phyloP scores from a whole-genome alignment of 495 filamentous ascomycete genomes.

The Talaromyces liani region DNA sequence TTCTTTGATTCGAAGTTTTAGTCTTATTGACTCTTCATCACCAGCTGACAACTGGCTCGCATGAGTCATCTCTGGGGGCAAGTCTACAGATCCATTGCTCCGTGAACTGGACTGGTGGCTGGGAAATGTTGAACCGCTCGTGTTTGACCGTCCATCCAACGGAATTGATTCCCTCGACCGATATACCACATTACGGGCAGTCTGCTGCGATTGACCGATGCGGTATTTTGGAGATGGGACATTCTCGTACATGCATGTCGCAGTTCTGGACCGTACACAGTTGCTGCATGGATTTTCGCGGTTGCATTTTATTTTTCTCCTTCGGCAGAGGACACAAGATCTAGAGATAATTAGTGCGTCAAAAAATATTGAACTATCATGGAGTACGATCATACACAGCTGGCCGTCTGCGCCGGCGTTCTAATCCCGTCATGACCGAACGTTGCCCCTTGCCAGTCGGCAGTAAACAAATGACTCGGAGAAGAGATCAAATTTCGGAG shows the following conservation, averaged over 20 bases:
- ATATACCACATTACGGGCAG: neutral
- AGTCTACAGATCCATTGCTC: slow-evolving; percentile 15
- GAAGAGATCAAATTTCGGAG: neutral
- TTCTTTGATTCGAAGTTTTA: slow-evolving; percentile 26
- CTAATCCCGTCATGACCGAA: slow-evolving; percentile 23
- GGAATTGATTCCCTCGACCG: neutral
- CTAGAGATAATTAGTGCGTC: slow-evolving; percentile 15
- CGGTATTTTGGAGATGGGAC: slow-evolving; percentile 12
- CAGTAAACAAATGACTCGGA: neutral
- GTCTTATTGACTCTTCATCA: slow-evolving; percentile 27
- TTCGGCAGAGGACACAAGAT: slow-evolving; percentile 39
- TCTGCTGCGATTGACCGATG: slow-evolving; percentile 3
- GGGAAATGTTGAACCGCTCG: slow-evolving; percentile 3
- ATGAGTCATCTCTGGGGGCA: slow-evolving; percentile 20
- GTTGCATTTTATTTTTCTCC: slow-evolving; percentile 45
- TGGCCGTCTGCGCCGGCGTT: slow-evolving; percentile 39
- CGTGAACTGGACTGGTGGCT: slow-evolving; percentile 12
- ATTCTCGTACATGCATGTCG: slow-evolving; percentile 32
- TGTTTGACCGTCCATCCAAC: neutral
- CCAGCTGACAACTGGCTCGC: slow-evolving; percentile 13
- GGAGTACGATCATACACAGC: slow-evolving; percentile 29
- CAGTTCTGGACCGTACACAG: slow-evolving; percentile 37
- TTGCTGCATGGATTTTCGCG: slow-evolving; percentile 42
- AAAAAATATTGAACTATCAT: neutral
- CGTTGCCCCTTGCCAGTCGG: neutral